A percentile compares a stretch with the other conserved stretches of the same genome.
These are phyloP conservation scores for Candida albicans DNA, from an alignment of 1,139 yeast genomes.

Conservation along the genomic window DNA sequence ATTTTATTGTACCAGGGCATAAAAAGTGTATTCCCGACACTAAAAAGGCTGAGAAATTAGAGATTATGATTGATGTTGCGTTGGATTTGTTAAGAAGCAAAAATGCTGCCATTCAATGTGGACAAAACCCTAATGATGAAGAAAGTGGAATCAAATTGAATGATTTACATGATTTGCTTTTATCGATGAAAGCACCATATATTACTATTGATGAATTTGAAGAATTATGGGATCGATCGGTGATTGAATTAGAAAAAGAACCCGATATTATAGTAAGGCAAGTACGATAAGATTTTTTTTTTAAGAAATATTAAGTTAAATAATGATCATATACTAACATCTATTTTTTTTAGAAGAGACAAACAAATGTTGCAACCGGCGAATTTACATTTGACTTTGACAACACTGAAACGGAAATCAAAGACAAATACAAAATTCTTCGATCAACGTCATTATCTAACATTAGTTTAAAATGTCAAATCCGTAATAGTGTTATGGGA, in stretches of 20 bases:
- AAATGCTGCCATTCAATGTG: conserved; percentile 71
- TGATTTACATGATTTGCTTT: conserved; percentile 61
- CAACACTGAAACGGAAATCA: conserved; percentile 31
- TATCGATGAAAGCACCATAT: conserved; percentile 56
- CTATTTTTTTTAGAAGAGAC: conserved; percentile 29
- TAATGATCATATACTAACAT: conserved; percentile 18
- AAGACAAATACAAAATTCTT: conserved; percentile 49
- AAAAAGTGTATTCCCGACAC: conserved; percentile 74
- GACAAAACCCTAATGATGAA: conserved; percentile 46
- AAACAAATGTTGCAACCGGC: conserved; percentile 27
- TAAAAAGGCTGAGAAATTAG: conserved; percentile 66
- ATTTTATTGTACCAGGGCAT: conserved; percentile 49
- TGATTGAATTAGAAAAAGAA: conserved; percentile 64
- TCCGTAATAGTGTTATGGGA: conserved; percentile 55
- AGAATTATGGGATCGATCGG: conserved; percentile 72
- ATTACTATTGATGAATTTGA: conserved; percentile 75
- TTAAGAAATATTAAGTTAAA: no score
- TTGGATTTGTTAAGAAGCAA: conserved; percentile 65
- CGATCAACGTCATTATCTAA: conserved; percentile 74
- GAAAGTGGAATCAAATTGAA: conserved; percentile 53
- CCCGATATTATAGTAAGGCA: conserved; percentile 79
- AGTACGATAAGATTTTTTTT: conserved; percentile 36
- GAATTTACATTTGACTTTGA: conserved; percentile 25
- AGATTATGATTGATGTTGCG: conserved; percentile 66
- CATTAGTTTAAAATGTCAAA: conserved; percentile 60